phyloP scores from a whole-genome alignment of 2,329 filamentous ascomycete genomes.

The Monilinia polystroma region DNA sequence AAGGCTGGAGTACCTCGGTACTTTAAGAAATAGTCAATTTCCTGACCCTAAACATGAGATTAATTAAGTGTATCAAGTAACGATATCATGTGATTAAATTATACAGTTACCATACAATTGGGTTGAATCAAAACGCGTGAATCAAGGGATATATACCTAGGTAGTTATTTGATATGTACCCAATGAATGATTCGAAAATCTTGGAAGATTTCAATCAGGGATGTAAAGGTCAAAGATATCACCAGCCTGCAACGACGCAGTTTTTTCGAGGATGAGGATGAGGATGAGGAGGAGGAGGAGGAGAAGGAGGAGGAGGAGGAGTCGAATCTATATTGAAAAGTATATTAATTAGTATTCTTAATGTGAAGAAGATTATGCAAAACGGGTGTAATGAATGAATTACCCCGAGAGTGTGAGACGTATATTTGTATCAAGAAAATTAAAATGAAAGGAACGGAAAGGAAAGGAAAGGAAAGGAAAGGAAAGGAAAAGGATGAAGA shows the following conservation, averaged over 20 bases:
- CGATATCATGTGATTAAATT: constrained; percentile 9
- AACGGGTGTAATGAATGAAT: not conserved
- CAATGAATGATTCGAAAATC: not conserved
- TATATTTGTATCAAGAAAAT: not conserved
- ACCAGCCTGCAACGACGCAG: not conserved
- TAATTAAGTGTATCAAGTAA: not conserved
- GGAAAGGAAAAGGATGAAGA: too few species aligned
- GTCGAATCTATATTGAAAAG: constrained; percentile 8
- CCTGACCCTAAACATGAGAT: not conserved
- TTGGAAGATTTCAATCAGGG: not conserved
- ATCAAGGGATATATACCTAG: not conserved
- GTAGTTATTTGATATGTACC: too few species aligned
- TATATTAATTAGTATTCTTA: not conserved
- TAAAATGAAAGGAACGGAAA: too few species aligned
- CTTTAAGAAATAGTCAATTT: not conserved
- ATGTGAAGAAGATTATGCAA: constrained; percentile 10
- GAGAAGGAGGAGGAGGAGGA: too few species aligned
- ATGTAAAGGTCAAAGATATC: not conserved
- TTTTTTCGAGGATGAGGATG: not conserved
- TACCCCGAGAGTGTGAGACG: constrained; percentile 7
- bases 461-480: not conserved
- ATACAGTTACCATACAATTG: not conserved
- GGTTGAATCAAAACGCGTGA: not conserved
- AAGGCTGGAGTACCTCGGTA: not conserved
- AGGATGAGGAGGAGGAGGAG: not conserved